Percentiles rank a stretch among this genome's conserved stretches.
Evolutionary conservation across 2,329 filamentous ascomycete species (phyloP).

Genomic region (Fusarium sp.): DNA sequence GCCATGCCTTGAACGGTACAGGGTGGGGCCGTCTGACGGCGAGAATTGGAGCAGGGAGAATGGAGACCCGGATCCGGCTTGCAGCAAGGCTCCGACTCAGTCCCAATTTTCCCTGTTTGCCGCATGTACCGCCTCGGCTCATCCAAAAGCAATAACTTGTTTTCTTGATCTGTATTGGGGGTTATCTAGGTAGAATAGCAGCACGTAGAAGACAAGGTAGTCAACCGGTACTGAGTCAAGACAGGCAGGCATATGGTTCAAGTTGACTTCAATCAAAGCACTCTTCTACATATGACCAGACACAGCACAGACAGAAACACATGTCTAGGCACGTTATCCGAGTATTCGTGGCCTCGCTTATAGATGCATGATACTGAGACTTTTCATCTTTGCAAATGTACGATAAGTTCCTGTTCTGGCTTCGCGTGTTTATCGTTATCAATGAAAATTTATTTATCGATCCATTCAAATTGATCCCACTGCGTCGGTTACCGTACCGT

Average conservation of each 20-base stretch:
- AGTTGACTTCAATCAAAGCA: neutral
- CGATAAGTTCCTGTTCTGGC: slow-evolving; percentile 31
- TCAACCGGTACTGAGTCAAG: neutral
- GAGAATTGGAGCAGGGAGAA: slow-evolving; percentile 24
- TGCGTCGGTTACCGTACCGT: neutral
- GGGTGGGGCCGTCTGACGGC: slow-evolving; percentile 29
- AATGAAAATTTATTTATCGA: neutral
- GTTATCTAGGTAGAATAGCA: neutral
- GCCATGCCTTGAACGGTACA: neutral
- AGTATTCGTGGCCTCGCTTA: neutral
- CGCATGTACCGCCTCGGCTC: neutral
- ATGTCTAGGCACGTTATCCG: neutral
- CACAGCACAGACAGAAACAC: no score
- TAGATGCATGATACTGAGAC: neutral
- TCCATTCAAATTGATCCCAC: neutral
- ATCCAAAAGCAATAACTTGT: neutral
- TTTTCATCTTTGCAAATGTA: slow-evolving; percentile 12
- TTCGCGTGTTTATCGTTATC: slow-evolving; percentile 16
- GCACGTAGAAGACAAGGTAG: neutral
- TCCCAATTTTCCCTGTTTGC: neutral
- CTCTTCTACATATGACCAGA: neutral
- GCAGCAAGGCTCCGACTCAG: slow-evolving; percentile 10
- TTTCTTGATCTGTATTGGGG: neutral
- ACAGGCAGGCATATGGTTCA: neutral
- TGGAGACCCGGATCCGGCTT: slow-evolving; percentile 28